Conservation (phyloP, 2,329 filamentous ascomycete genomes). For the Penicillium sp. region DNA sequence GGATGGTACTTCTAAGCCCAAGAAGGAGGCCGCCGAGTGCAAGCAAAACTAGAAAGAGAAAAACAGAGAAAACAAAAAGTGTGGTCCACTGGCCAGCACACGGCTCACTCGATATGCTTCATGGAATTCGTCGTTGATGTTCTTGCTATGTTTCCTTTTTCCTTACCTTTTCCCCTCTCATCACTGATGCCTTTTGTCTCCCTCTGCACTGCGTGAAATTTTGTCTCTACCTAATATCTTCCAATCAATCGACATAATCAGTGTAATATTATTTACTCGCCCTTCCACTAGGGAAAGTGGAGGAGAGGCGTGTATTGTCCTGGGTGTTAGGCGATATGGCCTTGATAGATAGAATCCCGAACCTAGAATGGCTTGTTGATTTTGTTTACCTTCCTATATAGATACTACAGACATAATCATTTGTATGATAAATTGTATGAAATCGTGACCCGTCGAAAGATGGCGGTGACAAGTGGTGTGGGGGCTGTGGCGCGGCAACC, state of each 20-base stretch:
- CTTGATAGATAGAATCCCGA: not conserved
- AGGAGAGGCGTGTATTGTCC: not conserved
- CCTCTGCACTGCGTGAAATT: constrained; percentile 19
- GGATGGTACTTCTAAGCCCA: constrained; percentile 86
- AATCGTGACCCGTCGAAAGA: constrained; percentile 6
- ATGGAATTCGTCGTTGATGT: constrained; percentile 36
- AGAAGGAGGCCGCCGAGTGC: constrained; percentile 92
- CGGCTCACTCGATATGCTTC: constrained; percentile 32
- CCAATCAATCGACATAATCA: constrained; percentile 29
- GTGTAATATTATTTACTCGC: constrained; percentile 13
- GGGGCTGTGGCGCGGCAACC: constrained; percentile 27
- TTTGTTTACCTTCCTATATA: not conserved
- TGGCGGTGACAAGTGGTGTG: constrained; percentile 25
- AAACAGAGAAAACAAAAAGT: constrained; percentile 11
- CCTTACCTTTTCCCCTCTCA: constrained; percentile 5
- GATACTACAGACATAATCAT: not conserved
- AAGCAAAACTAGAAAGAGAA: constrained; percentile 73
- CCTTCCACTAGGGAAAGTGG: not conserved
- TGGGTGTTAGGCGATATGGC: not conserved
- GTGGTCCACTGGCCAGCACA: constrained; percentile 5
- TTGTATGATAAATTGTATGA: not conserved
- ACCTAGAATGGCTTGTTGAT: not conserved
- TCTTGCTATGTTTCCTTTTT: constrained; percentile 27
- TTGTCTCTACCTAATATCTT: constrained; percentile 26
- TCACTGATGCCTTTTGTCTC: constrained; percentile 17